phyloP scores from a whole-genome alignment of 495 filamentous ascomycete genomes.

The Penicillium macrosclerotiorum region DNA sequence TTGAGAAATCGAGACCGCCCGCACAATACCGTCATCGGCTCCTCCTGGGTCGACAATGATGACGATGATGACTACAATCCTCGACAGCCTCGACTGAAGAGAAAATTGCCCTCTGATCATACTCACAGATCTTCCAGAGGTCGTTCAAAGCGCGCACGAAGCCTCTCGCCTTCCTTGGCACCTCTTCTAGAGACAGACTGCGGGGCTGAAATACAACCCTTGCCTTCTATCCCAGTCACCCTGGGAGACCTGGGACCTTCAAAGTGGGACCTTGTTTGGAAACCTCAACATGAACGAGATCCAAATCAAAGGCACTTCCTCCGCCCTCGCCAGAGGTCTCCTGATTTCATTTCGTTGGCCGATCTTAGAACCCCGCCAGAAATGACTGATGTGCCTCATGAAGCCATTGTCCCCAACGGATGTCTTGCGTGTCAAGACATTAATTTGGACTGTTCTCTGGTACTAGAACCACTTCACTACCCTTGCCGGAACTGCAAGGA shows the following conservation, averaged over 20 bases:
- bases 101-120: background rate
- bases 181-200: background rate
- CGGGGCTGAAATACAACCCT: background rate
- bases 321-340: background rate
- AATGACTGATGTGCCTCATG: too few species aligned
- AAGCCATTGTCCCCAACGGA: background rate
- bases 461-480: background rate
- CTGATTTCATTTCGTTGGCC: too few species aligned
- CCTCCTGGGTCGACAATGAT: conserved; percentile 15
- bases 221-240: background rate
- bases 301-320: background rate
- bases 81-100: background rate
- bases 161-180: background rate
- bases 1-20: conserved; percentile 2
- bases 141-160: background rate
- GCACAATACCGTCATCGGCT: background rate
- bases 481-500: conserved; percentile 3
- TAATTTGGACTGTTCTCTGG: background rate
- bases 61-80: conserved; percentile 13
- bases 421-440: conserved; percentile 3
- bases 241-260: background rate
- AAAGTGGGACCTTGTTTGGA: background rate
- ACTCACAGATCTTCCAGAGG: too few species aligned
- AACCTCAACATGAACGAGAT: background rate
- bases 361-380: too few species aligned